Conservation (phyloP, 2,329 filamentous ascomycete species). For the Diaporthe batatas region DNA sequence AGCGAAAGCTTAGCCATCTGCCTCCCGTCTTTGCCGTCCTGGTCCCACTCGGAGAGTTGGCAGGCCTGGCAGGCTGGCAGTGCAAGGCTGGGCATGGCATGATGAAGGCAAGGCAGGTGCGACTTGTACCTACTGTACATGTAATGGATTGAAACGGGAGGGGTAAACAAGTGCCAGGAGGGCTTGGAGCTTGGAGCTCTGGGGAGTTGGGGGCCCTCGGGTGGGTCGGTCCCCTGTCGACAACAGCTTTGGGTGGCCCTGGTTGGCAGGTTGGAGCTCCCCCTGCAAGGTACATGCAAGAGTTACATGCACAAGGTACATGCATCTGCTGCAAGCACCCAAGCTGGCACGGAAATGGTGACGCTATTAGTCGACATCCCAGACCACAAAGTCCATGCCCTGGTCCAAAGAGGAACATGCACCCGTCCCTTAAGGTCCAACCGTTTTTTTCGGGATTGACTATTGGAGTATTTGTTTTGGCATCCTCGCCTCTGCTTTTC, state of each 20-base stretch:
- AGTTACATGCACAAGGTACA: background rate
- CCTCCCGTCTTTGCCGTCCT: background rate
- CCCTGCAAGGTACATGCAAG: constrained; percentile 33
- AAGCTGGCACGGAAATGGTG: constrained; percentile 32
- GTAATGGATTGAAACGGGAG: constrained; percentile 18
- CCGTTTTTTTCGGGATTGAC: background rate
- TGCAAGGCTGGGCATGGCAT: background rate
- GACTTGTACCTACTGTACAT: background rate
- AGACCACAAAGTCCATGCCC: constrained; percentile 15
- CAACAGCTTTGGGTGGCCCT: background rate
- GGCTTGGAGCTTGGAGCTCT: constrained; percentile 25
- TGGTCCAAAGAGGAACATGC: background rate
- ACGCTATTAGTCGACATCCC: constrained; percentile 28
- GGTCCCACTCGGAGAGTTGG: background rate
- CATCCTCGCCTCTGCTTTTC: background rate
- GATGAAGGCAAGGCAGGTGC: background rate
- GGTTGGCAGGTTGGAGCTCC: constrained; percentile 27
- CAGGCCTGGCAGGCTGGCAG: background rate
- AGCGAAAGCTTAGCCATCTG: constrained; percentile 22
- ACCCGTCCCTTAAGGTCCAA: background rate
- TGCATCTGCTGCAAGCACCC: background rate
- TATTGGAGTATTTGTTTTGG: constrained; percentile 19
- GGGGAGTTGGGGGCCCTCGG: background rate
- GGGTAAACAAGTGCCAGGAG: background rate
- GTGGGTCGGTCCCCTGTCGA: constrained; percentile 16